Percentiles rank a stretch among this genome's conserved stretches.
Evolutionary conservation across 2,329 filamentous ascomycete genomes (phyloP).

Genomic region (Chrysosporium queenslandicum): DNA sequence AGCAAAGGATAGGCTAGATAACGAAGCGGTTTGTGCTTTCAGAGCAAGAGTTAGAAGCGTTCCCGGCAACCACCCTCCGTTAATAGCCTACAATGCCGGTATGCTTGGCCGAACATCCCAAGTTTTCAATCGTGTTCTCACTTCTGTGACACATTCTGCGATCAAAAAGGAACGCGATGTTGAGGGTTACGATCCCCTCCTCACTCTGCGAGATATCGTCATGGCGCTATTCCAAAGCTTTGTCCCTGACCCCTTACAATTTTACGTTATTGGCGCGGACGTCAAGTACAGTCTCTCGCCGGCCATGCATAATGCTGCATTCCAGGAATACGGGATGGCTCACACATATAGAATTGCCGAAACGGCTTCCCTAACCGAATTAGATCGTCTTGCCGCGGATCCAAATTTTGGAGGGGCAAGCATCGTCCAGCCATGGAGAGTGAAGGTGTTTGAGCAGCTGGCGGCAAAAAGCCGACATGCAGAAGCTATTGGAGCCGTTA

Average conservation of each 20-base stretch:
- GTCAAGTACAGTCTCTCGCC: conserved; percentile 64
- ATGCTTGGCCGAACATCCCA: conserved; percentile 53
- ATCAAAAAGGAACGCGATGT: conserved; percentile 36
- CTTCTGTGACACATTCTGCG: conserved; percentile 47
- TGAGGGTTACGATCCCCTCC: conserved; percentile 27
- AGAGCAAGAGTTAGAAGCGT: conserved; percentile 35
- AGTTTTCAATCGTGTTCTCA: conserved; percentile 56
- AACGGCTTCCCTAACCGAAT: conserved; percentile 50
- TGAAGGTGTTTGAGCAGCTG: conserved; percentile 56
- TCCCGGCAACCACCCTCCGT: conserved; percentile 36
- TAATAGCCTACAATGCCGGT: conserved; percentile 58
- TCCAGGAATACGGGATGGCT: conserved; percentile 56
- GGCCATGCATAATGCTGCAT: conserved; percentile 65
- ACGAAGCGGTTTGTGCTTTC: conserved; percentile 50
- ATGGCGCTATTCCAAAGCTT: conserved; percentile 57
- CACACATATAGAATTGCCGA: conserved; percentile 59
- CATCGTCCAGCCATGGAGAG: conserved; percentile 63
- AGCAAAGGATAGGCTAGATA: conserved; percentile 50
- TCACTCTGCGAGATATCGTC: conserved; percentile 56
- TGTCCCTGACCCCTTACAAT: conserved; percentile 57
- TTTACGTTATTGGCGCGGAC: conserved; percentile 64
- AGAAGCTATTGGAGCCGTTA: conserved; percentile 63
- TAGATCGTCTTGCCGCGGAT: conserved; percentile 56
- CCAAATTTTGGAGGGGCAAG: conserved; percentile 62
- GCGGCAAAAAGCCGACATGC: conserved; percentile 62